Evolutionary conservation across 768 basidiomycete species (phyloP).

Genomic region (Termitomyces bulborhizus): DNA sequence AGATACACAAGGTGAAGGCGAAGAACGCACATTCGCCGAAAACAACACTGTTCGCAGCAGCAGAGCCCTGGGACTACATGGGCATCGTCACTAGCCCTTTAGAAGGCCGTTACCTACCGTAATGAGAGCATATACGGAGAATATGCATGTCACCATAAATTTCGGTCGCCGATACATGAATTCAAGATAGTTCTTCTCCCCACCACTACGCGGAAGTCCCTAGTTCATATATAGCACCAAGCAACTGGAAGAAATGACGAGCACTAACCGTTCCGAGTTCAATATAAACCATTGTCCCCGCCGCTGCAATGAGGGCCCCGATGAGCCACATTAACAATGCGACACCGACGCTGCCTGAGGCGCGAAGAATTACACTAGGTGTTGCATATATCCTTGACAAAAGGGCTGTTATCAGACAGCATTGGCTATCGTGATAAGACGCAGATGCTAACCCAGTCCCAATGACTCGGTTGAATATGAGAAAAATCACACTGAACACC

Average conservation of each 20-base stretch:
- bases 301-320: constrained; percentile 56
- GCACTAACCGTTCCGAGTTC: constrained; percentile 64
- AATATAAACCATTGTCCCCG: constrained; percentile 68
- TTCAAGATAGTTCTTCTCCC: constrained; percentile 73
- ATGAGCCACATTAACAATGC: constrained; percentile 66
- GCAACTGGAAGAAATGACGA: background rate
- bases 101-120: constrained; percentile 31
- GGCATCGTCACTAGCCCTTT: background rate
- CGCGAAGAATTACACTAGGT: constrained; percentile 58
- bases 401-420: background rate
- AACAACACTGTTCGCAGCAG: constrained; percentile 52
- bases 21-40: constrained; percentile 61
- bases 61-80: constrained; percentile 58
- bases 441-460: constrained; percentile 49
- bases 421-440: constrained; percentile 5
- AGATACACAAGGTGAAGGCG: background rate
- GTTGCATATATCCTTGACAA: constrained; percentile 59
- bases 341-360: constrained; percentile 67
- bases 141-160: constrained; percentile 56
- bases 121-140: constrained; percentile 51
- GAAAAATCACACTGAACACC: constrained; percentile 48
- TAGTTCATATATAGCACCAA: constrained; percentile 32
- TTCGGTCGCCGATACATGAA: constrained; percentile 60
- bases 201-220: constrained; percentile 67
- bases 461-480: constrained; percentile 74